Conservation (phyloP, 2,329 filamentous ascomycete species). For the Aureobasidium namibiae region DNA sequence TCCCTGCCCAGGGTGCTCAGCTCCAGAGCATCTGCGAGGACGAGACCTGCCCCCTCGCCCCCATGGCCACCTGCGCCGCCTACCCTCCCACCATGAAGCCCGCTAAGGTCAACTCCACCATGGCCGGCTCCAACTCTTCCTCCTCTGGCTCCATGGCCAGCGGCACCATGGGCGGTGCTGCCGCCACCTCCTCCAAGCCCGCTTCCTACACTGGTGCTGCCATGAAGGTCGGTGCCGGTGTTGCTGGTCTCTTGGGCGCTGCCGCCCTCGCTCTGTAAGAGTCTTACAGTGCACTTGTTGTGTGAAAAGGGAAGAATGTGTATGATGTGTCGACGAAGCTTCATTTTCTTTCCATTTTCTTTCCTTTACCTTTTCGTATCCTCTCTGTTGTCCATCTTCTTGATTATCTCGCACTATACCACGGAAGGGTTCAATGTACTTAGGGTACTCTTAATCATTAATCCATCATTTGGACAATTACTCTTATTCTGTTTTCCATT, state of each 20-base stretch:
- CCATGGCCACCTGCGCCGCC: constrained; percentile 38
- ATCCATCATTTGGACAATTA: background rate
- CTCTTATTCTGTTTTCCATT: no score
- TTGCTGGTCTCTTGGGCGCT: constrained; percentile 3
- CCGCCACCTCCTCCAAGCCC: background rate
- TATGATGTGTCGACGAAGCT: constrained; percentile 4
- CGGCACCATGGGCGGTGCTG: background rate
- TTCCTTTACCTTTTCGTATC: no score
- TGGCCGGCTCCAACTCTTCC: no score
- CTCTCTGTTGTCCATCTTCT: background rate
- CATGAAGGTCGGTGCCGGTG: constrained; percentile 7
- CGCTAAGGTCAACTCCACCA: constrained; percentile 12
- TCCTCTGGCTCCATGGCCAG: background rate
- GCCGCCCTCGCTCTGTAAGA: constrained; percentile 8
- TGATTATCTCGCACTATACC: constrained; percentile 1
- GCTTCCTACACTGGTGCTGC: constrained; percentile 11
- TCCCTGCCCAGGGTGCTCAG: constrained; percentile 38
- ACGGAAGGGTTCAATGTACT: constrained; percentile 6
- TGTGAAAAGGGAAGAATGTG: background rate
- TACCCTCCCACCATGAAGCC: constrained; percentile 29
- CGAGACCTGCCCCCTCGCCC: constrained; percentile 40
- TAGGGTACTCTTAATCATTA: constrained; percentile 1
- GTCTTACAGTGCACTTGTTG: background rate
- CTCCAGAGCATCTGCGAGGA: constrained; percentile 51
- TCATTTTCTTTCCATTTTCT: background rate